phyloP scores from a whole-genome alignment of 2,329 filamentous ascomycete genomes.

The Fusarium domesticum region DNA sequence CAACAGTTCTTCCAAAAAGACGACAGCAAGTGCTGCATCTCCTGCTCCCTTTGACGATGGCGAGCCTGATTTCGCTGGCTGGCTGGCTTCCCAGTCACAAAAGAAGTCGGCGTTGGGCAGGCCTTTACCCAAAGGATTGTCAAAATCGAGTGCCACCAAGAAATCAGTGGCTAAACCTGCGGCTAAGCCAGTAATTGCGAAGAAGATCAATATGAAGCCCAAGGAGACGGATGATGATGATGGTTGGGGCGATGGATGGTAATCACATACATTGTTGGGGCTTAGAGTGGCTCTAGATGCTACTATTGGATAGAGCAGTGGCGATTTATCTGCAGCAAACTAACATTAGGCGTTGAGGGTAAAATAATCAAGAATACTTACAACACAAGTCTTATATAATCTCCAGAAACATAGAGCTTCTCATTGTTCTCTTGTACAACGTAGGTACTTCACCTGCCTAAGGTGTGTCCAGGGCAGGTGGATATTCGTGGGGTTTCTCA shows the following conservation, averaged over 20 bases:
- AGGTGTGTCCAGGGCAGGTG: too few relatives aligned
- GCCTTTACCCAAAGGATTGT: constrained; percentile 77
- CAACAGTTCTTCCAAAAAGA: constrained; percentile 30
- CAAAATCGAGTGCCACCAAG: constrained; percentile 53
- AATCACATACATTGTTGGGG: constrained; percentile 6
- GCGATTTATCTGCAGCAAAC: too few relatives aligned
- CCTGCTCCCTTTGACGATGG: constrained; percentile 70
- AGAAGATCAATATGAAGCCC: constrained; percentile 68
- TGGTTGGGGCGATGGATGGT: constrained; percentile 67
- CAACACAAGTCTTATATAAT: too few relatives aligned
- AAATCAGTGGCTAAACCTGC: constrained; percentile 43
- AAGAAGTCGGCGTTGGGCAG: constrained; percentile 63
- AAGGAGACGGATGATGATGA: constrained; percentile 58
- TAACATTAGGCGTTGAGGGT: too few relatives aligned
- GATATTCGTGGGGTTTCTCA: too few relatives aligned
- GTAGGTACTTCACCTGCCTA: too few relatives aligned
- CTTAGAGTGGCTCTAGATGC: not conserved
- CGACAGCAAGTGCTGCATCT: constrained; percentile 32
- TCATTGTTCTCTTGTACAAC: too few relatives aligned
- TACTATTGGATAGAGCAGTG: not conserved
- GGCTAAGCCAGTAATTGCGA: constrained; percentile 48
- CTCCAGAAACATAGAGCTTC: too few relatives aligned
- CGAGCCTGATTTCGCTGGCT: constrained; percentile 94
- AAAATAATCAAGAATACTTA: too few relatives aligned
- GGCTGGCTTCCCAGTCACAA: constrained; percentile 81